Conservation (phyloP, 2,329 filamentous ascomycete genomes). For the Xylaria sp. region DNA sequence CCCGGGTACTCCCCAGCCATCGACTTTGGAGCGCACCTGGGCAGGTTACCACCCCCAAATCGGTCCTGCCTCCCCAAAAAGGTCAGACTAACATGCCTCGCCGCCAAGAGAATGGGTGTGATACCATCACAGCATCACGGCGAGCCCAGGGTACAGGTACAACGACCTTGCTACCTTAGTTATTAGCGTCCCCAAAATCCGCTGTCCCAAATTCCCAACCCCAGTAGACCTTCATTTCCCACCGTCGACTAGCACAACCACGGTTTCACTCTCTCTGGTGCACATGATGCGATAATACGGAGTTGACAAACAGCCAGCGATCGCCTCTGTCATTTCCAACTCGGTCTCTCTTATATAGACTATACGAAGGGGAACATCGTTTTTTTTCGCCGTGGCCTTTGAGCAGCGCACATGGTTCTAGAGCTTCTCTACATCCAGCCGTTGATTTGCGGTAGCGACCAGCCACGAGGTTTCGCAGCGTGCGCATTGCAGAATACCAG, state of each 20-base stretch:
- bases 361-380: slow-evolving; percentile 8
- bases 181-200: slow-evolving; percentile 26
- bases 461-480: slow-evolving; percentile 15
- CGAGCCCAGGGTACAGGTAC: slow-evolving; percentile 17
- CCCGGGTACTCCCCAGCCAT: slow-evolving; percentile 32
- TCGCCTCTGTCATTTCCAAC: slow-evolving; percentile 19
- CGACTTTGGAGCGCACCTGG: slow-evolving; percentile 26
- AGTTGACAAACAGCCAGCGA: slow-evolving; percentile 16
- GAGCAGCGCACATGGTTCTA: slow-evolving; percentile 21
- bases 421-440: slow-evolving; percentile 11
- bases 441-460: slow-evolving; percentile 20
- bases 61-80: slow-evolving; percentile 29
- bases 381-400: slow-evolving; percentile 13
- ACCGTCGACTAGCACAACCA: slow-evolving; percentile 26
- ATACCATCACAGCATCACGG: slow-evolving; percentile 19
- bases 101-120: slow-evolving; percentile 28
- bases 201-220: slow-evolving; percentile 22
- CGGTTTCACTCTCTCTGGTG: slow-evolving; percentile 17
- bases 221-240: slow-evolving; percentile 29
- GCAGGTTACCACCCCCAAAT: slow-evolving; percentile 15
- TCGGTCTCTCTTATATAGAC: slow-evolving; percentile 16
- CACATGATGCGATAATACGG: slow-evolving; percentile 28
- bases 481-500: slow-evolving; percentile 9
- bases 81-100: slow-evolving; percentile 29
- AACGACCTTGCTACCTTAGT: not conserved